Percentiles rank a stretch among this genome's conserved stretches.
These are phyloP conservation scores for Thermothelomyces thermophilus DNA, from an alignment of 2,329 filamentous ascomycete species.

Conservation along the genomic window DNA sequence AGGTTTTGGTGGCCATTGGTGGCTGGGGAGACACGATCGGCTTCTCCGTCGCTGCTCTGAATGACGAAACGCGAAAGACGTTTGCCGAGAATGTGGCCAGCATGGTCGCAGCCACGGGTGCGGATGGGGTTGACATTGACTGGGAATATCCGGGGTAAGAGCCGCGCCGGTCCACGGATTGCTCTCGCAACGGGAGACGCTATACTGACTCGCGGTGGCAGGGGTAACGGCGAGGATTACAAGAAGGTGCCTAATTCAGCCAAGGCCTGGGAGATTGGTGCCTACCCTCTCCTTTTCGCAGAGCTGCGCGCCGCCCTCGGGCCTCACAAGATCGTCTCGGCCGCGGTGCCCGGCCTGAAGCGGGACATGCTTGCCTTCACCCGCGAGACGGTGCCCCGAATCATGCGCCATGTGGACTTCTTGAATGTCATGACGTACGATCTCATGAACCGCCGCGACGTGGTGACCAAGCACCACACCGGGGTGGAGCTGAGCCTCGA, in stretches of 20 bases:
- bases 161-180: too few relatives aligned
- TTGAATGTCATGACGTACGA: constrained; percentile 70
- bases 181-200: background rate
- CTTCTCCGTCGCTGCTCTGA: constrained; percentile 52
- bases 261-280: constrained; percentile 54
- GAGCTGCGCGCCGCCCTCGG: constrained; percentile 54
- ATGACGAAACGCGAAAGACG: constrained; percentile 42
- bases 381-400: constrained; percentile 46
- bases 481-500: constrained; percentile 49
- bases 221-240: constrained; percentile 65
- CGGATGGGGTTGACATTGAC: constrained; percentile 62
- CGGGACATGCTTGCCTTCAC: constrained; percentile 65
- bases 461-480: constrained; percentile 56
- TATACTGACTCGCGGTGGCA: background rate
- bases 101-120: constrained; percentile 56
- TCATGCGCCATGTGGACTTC: constrained; percentile 56
- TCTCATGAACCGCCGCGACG: constrained; percentile 66
- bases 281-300: constrained; percentile 54
- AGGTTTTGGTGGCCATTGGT: constrained; percentile 64
- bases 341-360: constrained; percentile 57
- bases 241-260: constrained; percentile 52
- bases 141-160: constrained; percentile 50
- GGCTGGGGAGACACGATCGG: constrained; percentile 66
- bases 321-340: constrained; percentile 53
- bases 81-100: constrained; percentile 59